Evolutionary conservation across 371 early-diverging fungal genomes (phyloP), one percentile per base, ranked within the genome.

Genomic region (Actinomortierella ambigua): DNA sequence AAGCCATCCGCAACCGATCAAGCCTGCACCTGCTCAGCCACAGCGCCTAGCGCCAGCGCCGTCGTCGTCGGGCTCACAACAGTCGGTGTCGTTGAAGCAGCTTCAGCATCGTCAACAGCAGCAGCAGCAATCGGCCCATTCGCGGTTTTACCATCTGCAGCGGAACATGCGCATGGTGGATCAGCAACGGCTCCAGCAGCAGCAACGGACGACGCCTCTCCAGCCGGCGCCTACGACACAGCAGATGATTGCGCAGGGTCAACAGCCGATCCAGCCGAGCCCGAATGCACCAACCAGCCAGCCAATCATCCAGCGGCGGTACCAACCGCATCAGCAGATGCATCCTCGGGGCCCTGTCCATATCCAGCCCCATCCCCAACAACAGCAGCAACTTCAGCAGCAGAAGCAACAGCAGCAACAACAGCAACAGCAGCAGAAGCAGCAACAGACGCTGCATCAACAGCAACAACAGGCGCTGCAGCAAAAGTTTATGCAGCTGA

Each of bases 151-250:
- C 41, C 73, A 73, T 47, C 61, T 73, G 3, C 73, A 66, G 13
- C 66, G 66, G 53, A 66, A 73, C 24, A 73, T 73, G 73, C 67
- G 67, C 8, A 60, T 73, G 63, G 29, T 73, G 15, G 73, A 73
- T 23, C 63, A 63, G 15, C 69, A 63, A 4, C 69, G 69, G 1
- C 59, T 63, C n/a, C 51, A 49, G 8, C 61, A 50, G 28, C 63
- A 34, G 11, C 34, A 34, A 11, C 34, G 34, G 34, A 34, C 4
- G 7, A 34, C 63, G 53, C 53, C 39, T 9, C 2, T 22, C 17
- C 28, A 14, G 18, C 3, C 53, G 13, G 20, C 6, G 14, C 34
- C 47, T 26, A 13, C 51, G 11, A 50, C 54, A 4, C 13, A 56
- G 13, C 23, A 52, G 9, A 20, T 13, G 13, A 41, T 27, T 15